Base-by-base conservation (phyloP, 2,329 filamentous ascomycete species). In the Claviceps humidiphila region DNA sequence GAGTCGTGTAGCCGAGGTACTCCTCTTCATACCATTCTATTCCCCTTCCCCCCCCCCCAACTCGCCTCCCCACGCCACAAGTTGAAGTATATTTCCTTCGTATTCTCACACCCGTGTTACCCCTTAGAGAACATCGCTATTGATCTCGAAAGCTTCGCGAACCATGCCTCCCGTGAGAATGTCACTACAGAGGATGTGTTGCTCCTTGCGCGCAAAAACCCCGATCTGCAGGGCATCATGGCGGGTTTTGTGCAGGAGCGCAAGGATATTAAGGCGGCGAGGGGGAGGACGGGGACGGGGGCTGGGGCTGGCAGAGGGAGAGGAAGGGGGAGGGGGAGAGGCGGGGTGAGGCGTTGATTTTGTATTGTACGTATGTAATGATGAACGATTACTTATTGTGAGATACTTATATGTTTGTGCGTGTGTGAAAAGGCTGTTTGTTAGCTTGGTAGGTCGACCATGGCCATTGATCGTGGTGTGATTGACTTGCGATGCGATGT, bases 161-260 rank as follows among this genome's bases (percentile, higher is more conserved):
- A 81, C 50, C 93, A 98, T 68, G 91, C 87, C 11, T 85, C 87
- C 1, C 80, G 91, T 26, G 81, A 80, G 2, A 90, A 84, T 0
- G 78, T 98, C 58, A 88, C 83, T 40, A 85, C 85, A 0, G 85
- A 90, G 50, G 93, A 98, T 64, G 90, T 97, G 13, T 72, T 97
- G 61, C 77, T 98, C 7, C 78, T 98, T 34, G 84, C 88, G 26
- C 76, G 93, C 55, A 82, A 91, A 54, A 98, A 97, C 60, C 86
- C 90, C 53, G 89, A 89, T 17, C 69, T 98, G 20, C 82, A 90
- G 59, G 76, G 76, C 16, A 81, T 97, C 38, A 76, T 98, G 63
- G 78, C 78, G 64, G 74, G 79, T 49, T 82, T 82, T 60, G 72
- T 89, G 30, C 83, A 89, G 52, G 70, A 74, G 58, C 70, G 75